Conservation (phyloP, 768 basidiomycete genomes). For the Tulasnella sp. region DNA sequence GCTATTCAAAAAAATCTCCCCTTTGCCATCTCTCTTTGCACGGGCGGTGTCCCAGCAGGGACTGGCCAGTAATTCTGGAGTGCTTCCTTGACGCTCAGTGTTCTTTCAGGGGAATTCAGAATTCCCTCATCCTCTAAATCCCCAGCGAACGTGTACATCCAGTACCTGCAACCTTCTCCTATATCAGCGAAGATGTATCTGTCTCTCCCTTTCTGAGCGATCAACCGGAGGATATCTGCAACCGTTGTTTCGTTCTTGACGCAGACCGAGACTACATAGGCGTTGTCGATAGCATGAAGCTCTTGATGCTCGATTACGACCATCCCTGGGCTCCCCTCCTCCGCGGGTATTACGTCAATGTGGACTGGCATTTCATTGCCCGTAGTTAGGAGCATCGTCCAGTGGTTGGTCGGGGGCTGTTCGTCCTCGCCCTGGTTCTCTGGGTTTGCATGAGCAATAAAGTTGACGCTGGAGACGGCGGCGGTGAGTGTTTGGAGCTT, state of each 20-base stretch:
- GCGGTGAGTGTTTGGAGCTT: neutral
- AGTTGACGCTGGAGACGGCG: neutral
- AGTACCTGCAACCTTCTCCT: neutral
- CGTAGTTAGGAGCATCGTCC: neutral
- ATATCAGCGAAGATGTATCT: neutral
- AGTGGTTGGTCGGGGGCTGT: too few relatives aligned
- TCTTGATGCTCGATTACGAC: neutral
- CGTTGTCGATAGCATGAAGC: neutral
- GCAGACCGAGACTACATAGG: neutral
- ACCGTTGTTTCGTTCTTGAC: neutral
- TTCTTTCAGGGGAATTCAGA: neutral
- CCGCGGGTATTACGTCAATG: neutral
- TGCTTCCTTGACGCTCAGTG: neutral
- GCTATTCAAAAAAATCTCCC: neutral
- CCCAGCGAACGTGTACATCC: neutral
- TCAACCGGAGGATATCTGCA: neutral
- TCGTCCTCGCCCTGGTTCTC: too few relatives aligned
- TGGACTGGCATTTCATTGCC: neutral
- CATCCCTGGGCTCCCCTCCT: neutral
- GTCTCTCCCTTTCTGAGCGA: neutral
- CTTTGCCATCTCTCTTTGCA: neutral
- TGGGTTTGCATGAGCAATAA: too few relatives aligned
- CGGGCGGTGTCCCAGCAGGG: neutral
- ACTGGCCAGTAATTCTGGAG: neutral
- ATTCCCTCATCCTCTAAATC: neutral